These are phyloP conservation scores for Mytilinidion resinicola DNA, from an alignment of 495 filamentous ascomycete species.

Conservation along the genomic window DNA sequence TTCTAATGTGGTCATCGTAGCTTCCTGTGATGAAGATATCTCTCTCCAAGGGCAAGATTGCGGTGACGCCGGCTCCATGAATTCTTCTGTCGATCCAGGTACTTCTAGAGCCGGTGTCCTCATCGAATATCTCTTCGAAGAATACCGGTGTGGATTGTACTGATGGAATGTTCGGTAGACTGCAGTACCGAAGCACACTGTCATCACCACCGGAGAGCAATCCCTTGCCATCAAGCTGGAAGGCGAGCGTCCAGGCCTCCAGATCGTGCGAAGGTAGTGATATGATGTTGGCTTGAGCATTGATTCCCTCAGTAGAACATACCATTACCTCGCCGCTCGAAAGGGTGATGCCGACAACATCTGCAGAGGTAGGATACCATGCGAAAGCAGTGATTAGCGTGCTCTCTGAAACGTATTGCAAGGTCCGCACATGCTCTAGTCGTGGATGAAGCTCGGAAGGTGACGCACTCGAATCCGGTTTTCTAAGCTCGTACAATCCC, in stretches of 20 bases:
- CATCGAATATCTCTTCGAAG: not conserved
- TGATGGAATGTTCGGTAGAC: not conserved
- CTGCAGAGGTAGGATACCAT: conserved; percentile 54
- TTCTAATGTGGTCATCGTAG: conserved; percentile 80
- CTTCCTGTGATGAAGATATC: conserved; percentile 74
- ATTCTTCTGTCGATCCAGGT: conserved; percentile 41
- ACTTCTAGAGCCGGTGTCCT: not conserved
- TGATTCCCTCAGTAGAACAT: conserved; percentile 2
- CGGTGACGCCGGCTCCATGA: conserved; percentile 81
- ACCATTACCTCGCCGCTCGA: conserved; percentile 53
- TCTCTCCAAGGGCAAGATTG: conserved; percentile 62
- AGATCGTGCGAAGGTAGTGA: conserved; percentile 39
- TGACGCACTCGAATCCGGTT: conserved; percentile 1
- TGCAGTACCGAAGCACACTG: conserved; percentile 12
- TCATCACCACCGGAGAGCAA: conserved; percentile 70
- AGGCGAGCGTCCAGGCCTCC: conserved; percentile 64
- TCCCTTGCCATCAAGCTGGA: conserved; percentile 33
- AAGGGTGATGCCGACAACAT: conserved; percentile 58
- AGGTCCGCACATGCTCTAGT: conserved; percentile 36
- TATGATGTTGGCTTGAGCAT: not conserved
- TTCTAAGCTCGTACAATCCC: conserved; percentile 51
- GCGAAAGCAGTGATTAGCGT: conserved; percentile 63
- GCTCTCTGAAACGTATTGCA: conserved; percentile 36
- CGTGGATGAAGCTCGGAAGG: not conserved
- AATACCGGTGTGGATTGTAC: not conserved